These are phyloP conservation scores for Herpetospermum pedunculosum DNA, from an alignment of 306 rosid species.

Conservation along the genomic window DNA sequence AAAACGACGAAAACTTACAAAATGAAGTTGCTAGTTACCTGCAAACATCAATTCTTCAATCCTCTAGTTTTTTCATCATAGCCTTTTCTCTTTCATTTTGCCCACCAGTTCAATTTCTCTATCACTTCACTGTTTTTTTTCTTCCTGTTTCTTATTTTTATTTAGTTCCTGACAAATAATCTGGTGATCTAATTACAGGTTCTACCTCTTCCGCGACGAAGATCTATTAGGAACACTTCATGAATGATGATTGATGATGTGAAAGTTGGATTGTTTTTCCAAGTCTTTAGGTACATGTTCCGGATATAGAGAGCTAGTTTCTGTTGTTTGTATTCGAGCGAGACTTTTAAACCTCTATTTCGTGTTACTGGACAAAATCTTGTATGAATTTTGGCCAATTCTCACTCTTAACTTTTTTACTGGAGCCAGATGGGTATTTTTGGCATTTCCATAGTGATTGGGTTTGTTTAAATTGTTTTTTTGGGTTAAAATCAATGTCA, in stretches of 20 bases:
- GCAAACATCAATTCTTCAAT: background rate
- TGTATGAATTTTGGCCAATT: background rate
- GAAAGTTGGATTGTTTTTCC: background rate
- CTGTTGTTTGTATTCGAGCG: background rate
- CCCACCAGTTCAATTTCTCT: background rate
- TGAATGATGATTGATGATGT: slow-evolving; percentile 21
- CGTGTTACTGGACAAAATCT: background rate
- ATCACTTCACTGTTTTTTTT: background rate
- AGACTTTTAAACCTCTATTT: background rate
- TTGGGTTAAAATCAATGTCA: no score
- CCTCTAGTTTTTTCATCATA: background rate
- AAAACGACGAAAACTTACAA: background rate
- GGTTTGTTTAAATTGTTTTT: no score
- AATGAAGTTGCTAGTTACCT: background rate
- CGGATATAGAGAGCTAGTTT: background rate
- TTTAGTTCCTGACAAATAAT: background rate
- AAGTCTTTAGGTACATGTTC: background rate
- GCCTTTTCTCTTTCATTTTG: background rate
- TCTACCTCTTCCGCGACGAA: slow-evolving; percentile 33
- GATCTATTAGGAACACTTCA: slow-evolving; percentile 44
- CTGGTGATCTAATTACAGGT: slow-evolving; percentile 19
- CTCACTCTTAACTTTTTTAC: background rate
- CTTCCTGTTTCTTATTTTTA: background rate
- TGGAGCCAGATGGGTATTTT: background rate
- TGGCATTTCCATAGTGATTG: background rate